phyloP scores from a whole-genome alignment of 2,329 filamentous ascomycete genomes.

The Hymenoscyphus fructigenus region DNA sequence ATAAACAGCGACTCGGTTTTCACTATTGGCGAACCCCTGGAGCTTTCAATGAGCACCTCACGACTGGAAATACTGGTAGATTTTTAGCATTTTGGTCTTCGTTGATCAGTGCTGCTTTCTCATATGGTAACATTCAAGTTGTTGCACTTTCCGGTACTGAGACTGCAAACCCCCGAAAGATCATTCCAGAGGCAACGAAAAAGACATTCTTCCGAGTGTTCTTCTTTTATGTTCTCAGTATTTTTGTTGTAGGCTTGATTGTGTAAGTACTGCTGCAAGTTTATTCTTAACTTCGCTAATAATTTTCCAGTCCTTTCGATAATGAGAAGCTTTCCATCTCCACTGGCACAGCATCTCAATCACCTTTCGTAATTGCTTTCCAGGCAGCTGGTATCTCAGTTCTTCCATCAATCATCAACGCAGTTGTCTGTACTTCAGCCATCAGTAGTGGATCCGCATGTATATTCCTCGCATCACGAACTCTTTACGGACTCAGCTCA shows the following conservation, averaged over 20 bases:
- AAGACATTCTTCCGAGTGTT: conserved; percentile 77
- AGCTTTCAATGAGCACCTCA: conserved; percentile 65
- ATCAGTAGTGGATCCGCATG: conserved; percentile 66
- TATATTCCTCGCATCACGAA: conserved; percentile 58
- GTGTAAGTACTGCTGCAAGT: neutral
- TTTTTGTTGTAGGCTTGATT: conserved; percentile 66
- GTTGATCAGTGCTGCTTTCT: conserved; percentile 49
- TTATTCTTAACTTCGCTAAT: neutral
- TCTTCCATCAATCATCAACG: conserved; percentile 67
- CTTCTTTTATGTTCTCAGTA: conserved; percentile 71
- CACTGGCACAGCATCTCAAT: conserved; percentile 61
- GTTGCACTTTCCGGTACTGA: conserved; percentile 59
- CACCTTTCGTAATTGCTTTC: conserved; percentile 58
- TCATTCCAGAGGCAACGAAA: conserved; percentile 73
- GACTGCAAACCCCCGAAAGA: conserved; percentile 65
- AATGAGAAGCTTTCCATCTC: conserved; percentile 48
- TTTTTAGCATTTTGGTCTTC: conserved; percentile 66
- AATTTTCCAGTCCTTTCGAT: conserved; percentile 4
- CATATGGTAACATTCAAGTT: conserved; percentile 49
- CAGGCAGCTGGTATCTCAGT: conserved; percentile 61
- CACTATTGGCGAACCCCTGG: conserved; percentile 67
- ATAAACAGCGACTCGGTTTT: conserved; percentile 71
- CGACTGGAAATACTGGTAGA: conserved; percentile 60
- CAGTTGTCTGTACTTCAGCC: conserved; percentile 64
- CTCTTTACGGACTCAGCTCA: conserved; percentile 57